phyloP scores from a whole-genome alignment of 352 stramenopile species.

The Elongisporangium anandrum region DNA sequence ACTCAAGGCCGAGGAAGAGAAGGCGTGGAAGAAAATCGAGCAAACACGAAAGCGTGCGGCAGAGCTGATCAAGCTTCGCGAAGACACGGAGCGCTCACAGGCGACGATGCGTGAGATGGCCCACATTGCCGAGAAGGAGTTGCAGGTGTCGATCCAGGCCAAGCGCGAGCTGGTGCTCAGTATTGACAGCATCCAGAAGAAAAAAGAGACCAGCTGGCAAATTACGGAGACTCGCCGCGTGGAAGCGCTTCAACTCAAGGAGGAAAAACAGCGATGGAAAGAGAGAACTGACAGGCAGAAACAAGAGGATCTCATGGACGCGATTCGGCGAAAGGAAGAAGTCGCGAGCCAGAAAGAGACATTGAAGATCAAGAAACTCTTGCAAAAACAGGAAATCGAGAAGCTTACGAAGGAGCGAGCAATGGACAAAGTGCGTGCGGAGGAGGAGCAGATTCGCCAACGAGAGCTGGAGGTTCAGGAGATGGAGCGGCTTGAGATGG shows the following conservation, averaged over 20 bases:
- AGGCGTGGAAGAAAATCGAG: slow-evolving; percentile 85
- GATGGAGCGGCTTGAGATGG: slow-evolving; percentile 77
- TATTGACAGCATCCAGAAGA: slow-evolving; percentile 78
- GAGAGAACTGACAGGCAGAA: slow-evolving; percentile 63
- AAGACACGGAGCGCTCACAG: slow-evolving; percentile 64
- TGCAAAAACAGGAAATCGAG: slow-evolving; percentile 68
- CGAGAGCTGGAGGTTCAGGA: slow-evolving; percentile 69
- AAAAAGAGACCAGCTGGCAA: slow-evolving; percentile 68
- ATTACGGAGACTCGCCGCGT: slow-evolving; percentile 57
- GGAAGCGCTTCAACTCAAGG: slow-evolving; percentile 74
- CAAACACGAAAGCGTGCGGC: slow-evolving; percentile 68
- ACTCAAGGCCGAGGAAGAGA: slow-evolving; percentile 77
- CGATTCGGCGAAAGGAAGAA: slow-evolving; percentile 67
- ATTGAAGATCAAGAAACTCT: slow-evolving; percentile 57
- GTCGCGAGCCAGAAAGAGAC: slow-evolving; percentile 63
- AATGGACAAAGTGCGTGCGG: slow-evolving; percentile 50
- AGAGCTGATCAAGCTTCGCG: slow-evolving; percentile 63
- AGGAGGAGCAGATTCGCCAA: slow-evolving; percentile 57
- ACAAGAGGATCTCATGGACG: slow-evolving; percentile 55
- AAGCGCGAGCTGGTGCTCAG: slow-evolving; percentile 77
- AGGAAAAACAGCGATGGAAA: slow-evolving; percentile 80
- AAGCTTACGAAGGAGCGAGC: slow-evolving; percentile 63
- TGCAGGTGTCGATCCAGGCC: slow-evolving; percentile 60
- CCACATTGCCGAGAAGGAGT: slow-evolving; percentile 47
- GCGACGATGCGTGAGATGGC: slow-evolving; percentile 56